Evolutionary conservation across 2,329 filamentous ascomycete genomes (phyloP), one percentile per base, ranked within the genome.

Genomic region (Talaromyces sp.): DNA sequence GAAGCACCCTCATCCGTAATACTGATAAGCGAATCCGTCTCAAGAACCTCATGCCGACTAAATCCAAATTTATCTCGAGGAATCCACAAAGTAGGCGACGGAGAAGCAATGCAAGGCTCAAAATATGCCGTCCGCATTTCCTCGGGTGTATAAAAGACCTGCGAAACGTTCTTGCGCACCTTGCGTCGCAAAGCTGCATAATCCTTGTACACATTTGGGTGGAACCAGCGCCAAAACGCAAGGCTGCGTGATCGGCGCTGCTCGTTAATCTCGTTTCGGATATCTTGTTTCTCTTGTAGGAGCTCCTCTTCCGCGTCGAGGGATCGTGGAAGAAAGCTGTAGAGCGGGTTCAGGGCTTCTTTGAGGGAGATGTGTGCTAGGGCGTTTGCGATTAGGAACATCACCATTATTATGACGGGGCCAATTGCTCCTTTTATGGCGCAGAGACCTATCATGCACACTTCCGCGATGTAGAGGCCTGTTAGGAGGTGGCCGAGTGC

Each of bases 401-500:
- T 68, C 17, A 89, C 78, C 85, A 93, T 91, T 43, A 94, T 75
- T n/a, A 91, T 75, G 55, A 92, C 73, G 0, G 90, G 89, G 0
- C 86, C 87, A 11, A 86, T 65, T 24, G 74, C 74, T 4, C 77
- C 77, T 9, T 84, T 85, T 47, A 93, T 83, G 40, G 83, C 88
- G 64, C 96, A 92, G 1, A 97, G 81, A 19, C 91, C 91, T 59
- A 96, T 87, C 71, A 97, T 81, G 73, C 90, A 94, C 13, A 93
- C 72, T 63, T 95, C 85, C 1, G 89, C 86, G 20, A 97, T 80
- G 70, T 97, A 97, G 17, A 96, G 74, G 11, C 93, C 91, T 0
- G 86, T 87, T 35, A 95, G 82, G 32, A 96, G 82, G 57, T 97
- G 92, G 68, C 94, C 86, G 17, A 97, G 78, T 0, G 91, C 91